Evolutionary conservation across 441 rosid species (phyloP).

Genomic region (Populus hybrid): DNA sequence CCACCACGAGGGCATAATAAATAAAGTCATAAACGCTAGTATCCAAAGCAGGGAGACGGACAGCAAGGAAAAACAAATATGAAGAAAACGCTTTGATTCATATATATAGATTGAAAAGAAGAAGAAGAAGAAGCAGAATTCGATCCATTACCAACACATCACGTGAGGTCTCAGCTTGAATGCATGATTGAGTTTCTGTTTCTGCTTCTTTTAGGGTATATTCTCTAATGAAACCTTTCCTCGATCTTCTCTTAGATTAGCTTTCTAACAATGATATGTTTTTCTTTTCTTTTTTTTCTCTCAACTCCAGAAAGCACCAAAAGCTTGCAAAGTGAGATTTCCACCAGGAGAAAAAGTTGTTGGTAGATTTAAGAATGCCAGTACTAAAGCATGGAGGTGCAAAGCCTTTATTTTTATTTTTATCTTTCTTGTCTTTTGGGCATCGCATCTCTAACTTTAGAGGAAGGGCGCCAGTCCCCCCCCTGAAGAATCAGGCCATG

Average conservation of each 20-base stretch:
- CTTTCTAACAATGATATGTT: constrained; percentile 5
- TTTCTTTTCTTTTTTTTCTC: background rate
- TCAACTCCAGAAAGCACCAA: constrained; percentile 20
- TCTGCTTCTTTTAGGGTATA: too few relatives aligned
- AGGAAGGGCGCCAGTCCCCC: background rate
- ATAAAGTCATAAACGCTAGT: too few relatives aligned
- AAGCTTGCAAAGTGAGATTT: constrained; percentile 14
- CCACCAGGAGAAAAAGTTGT: background rate
- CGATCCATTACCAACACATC: too few relatives aligned
- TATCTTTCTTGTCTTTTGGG: background rate
- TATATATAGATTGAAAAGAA: too few relatives aligned
- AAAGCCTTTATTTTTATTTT: background rate
- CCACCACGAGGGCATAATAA: too few relatives aligned
- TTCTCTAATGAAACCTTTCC: background rate
- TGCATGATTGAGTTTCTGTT: too few relatives aligned
- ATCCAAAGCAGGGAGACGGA: too few relatives aligned
- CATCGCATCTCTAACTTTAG: background rate
- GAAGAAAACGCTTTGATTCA: too few relatives aligned
- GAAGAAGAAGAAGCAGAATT: too few relatives aligned
- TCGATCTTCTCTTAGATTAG: constrained; percentile 15
- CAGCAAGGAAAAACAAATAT: too few relatives aligned
- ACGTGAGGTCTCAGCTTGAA: too few relatives aligned
- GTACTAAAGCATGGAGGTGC: constrained; percentile 1
- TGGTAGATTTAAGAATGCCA: background rate
- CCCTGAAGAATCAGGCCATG: background rate